Conservation (phyloP, 495 filamentous ascomycete genomes). For the Xylaria acuta region DNA sequence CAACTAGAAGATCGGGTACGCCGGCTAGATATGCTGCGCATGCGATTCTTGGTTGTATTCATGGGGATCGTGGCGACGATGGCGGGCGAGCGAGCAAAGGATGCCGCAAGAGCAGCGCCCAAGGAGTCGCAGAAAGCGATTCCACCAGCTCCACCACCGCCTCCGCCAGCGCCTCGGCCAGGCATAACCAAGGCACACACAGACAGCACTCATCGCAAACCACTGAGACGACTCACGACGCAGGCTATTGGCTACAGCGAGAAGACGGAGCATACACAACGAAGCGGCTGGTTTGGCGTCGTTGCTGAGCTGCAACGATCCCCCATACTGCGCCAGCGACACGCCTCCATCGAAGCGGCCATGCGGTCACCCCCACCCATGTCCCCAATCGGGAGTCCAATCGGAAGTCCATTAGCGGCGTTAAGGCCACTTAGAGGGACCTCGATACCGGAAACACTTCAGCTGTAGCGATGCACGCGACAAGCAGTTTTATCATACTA, state of each 20-base stretch:
- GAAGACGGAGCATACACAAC: constrained; percentile 43
- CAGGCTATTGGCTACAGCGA: constrained; percentile 52
- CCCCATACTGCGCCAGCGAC: constrained; percentile 57
- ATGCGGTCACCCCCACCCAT: constrained; percentile 43
- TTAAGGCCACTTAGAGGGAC: not conserved
- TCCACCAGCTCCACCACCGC: constrained; percentile 24
- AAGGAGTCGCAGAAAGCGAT: constrained; percentile 42
- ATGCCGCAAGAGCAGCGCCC: constrained; percentile 38
- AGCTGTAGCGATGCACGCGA: not conserved
- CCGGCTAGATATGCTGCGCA: constrained; percentile 64
- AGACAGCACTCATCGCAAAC: constrained; percentile 46
- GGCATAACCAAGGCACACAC: constrained; percentile 43
- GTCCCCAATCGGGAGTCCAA: constrained; percentile 36
- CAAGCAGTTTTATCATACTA: not conserved
- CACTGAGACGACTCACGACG: constrained; percentile 51
- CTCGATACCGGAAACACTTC: constrained; percentile 16
- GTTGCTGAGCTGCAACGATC: constrained; percentile 59
- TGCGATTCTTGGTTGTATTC: constrained; percentile 63
- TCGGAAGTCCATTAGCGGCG: constrained; percentile 31
- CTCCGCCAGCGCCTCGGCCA: constrained; percentile 41
- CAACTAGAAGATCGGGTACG: constrained; percentile 59
- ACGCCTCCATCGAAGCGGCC: constrained; percentile 57
- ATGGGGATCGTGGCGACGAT: constrained; percentile 58
- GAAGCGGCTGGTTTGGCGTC: constrained; percentile 59
- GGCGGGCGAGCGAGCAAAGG: constrained; percentile 39